These are phyloP conservation scores for Cryptococcus sp. DNA, from an alignment of 1,284 basidiomycete genomes.

Conservation along the genomic window DNA sequence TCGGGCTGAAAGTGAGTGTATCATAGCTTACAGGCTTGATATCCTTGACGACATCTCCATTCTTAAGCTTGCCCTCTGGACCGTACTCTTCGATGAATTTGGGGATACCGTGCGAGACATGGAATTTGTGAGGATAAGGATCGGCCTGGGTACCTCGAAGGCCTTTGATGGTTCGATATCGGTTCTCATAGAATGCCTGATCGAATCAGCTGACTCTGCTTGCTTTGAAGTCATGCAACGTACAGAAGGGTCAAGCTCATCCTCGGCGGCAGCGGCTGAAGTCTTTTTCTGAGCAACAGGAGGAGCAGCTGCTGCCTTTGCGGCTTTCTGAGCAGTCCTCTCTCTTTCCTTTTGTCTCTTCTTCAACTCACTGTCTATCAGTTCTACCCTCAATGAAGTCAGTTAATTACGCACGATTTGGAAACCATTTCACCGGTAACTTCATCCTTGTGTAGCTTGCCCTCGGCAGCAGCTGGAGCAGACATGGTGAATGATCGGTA, in stretches of 20 bases:
- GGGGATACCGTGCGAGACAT: conserved; percentile 76
- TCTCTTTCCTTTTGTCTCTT: conserved; percentile 78
- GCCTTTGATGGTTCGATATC: conserved; percentile 79
- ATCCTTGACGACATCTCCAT: conserved; percentile 30
- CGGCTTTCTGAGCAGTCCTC: conserved; percentile 78
- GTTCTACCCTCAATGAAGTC: background rate
- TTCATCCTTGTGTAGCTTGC: conserved; percentile 58
- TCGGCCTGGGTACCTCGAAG: conserved; percentile 80
- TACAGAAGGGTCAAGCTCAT: conserved; percentile 47
- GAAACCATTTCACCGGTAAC: conserved; percentile 92
- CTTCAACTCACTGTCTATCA: conserved; percentile 78
- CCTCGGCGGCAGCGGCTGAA: conserved; percentile 33
- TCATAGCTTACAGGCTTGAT: conserved; percentile 19
- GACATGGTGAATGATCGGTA: conserved; percentile 39
- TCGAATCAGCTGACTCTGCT: background rate
- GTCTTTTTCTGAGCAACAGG: conserved; percentile 68
- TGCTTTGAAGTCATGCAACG: background rate
- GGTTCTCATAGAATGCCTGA: conserved; percentile 94
- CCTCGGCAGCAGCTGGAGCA: conserved; percentile 31
- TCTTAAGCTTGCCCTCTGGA: conserved; percentile 61
- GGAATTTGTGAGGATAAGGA: conserved; percentile 99
- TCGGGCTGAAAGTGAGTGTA: background rate
- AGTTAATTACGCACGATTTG: conserved; percentile 64
- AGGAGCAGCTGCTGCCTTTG: conserved; percentile 59
- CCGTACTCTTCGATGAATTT: conserved; percentile 75